Conservation (phyloP, 2,329 filamentous ascomycete genomes). For the Penicillium sp. region DNA sequence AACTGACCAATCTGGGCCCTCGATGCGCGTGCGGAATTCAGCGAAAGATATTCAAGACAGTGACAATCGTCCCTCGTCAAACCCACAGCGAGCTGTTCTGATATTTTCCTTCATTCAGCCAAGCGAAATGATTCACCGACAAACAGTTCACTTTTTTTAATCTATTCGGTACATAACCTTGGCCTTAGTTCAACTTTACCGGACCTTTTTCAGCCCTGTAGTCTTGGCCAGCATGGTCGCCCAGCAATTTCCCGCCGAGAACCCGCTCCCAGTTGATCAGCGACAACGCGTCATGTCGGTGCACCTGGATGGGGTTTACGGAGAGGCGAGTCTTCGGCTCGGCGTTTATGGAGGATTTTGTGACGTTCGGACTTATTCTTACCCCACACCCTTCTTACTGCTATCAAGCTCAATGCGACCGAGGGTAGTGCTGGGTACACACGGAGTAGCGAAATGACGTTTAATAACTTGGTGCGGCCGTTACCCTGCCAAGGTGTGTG, state of each 20-base stretch:
- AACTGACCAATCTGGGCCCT: no score
- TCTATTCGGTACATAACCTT: no score
- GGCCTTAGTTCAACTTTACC: no score
- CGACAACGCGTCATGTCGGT: slow-evolving; percentile 10
- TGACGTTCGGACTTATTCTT: neutral
- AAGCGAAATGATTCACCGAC: no score
- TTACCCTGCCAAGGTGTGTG: slow-evolving; percentile 1
- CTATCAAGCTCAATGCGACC: neutral
- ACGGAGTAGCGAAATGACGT: neutral
- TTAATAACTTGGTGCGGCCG: neutral
- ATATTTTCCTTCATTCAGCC: no score
- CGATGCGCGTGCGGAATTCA: no score
- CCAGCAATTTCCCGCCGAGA: neutral
- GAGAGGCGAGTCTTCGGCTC: neutral
- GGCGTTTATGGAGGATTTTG: neutral
- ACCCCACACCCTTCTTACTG: neutral
- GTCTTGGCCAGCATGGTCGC: neutral
- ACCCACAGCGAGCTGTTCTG: no score
- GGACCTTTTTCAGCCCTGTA: neutral
- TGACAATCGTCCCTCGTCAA: no score
- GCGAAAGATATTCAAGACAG: no score
- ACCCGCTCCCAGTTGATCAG: slow-evolving; percentile 4
- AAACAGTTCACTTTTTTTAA: no score
- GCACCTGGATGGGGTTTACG: neutral
- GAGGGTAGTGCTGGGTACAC: neutral